Percentiles rank a stretch among this genome's conserved stretches.
These are phyloP conservation scores for Sporothrix schenckii DNA, from an alignment of 2,329 filamentous ascomycete species.

Conservation along the genomic window DNA sequence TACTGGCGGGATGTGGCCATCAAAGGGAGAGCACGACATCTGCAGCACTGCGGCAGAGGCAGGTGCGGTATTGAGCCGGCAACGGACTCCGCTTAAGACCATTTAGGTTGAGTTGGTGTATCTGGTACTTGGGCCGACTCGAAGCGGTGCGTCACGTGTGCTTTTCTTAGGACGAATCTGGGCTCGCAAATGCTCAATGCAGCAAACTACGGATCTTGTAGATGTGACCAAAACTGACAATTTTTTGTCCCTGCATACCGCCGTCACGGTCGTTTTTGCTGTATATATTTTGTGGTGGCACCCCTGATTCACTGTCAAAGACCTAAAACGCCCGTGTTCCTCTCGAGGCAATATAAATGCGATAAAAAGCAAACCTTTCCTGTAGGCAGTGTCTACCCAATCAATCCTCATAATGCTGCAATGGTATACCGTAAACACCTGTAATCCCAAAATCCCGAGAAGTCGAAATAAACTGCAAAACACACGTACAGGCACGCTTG, in stretches of 20 bases:
- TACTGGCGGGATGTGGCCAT: not conserved
- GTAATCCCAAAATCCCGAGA: not conserved
- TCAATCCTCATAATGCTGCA: slow-evolving; percentile 5
- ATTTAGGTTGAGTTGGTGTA: not conserved
- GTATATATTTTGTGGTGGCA: not conserved
- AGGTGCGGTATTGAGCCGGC: slow-evolving; percentile 3
- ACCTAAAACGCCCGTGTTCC: not conserved
- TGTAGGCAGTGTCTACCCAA: not conserved
- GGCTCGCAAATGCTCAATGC: not conserved
- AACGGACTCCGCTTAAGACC: slow-evolving; percentile 8
- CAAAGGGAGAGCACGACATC: slow-evolving; percentile 21
- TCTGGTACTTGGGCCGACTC: not conserved
- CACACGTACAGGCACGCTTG: not conserved
- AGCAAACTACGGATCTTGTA: not conserved
- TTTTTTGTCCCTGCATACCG: not conserved
- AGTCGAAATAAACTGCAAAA: not conserved
- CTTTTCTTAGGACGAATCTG: not conserved
- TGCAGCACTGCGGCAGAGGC: not conserved
- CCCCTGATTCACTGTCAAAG: not conserved
- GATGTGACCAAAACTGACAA: not conserved
- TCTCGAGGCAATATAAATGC: not conserved
- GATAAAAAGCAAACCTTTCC: not conserved
- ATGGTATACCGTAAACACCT: slow-evolving; percentile 22
- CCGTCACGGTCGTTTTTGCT: not conserved
- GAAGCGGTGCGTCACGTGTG: slow-evolving; percentile 18